These are phyloP conservation scores for Venturiaceae sp. DNA, from an alignment of 2,329 filamentous ascomycete species.

Conservation along the genomic window DNA sequence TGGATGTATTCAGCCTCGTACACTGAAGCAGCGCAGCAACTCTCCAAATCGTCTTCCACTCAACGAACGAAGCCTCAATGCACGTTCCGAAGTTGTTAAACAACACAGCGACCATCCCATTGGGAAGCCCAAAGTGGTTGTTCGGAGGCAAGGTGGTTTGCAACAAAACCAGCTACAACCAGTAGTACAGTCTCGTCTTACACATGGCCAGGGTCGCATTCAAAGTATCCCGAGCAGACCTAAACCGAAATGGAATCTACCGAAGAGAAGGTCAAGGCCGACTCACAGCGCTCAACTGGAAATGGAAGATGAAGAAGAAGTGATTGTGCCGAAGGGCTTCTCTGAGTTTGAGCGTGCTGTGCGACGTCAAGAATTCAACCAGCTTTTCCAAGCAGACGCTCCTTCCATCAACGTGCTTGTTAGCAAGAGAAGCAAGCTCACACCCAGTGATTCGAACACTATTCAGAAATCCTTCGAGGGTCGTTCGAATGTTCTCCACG, in stretches of 20 bases:
- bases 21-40: neutral
- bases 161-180: neutral
- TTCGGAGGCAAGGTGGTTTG: neutral
- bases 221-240: neutral
- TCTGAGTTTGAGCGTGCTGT: neutral
- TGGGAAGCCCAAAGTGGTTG: neutral
- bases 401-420: neutral
- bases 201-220: neutral
- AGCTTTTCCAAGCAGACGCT: neutral
- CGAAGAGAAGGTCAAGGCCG: neutral
- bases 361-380: neutral
- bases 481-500: neutral
- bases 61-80: neutral
- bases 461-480: neutral
- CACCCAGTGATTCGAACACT: neutral
- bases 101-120: neutral
- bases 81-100: neutral
- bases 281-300: neutral
- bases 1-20: constrained; percentile 26
- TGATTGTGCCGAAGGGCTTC: neutral
- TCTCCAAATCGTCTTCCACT: neutral
- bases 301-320: neutral
- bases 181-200: neutral
- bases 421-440: neutral
- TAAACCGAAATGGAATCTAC: neutral